Evolutionary conservation across 805 yeast genomes (phyloP).

Genomic region (Hanseniaspora opuntiae): DNA sequence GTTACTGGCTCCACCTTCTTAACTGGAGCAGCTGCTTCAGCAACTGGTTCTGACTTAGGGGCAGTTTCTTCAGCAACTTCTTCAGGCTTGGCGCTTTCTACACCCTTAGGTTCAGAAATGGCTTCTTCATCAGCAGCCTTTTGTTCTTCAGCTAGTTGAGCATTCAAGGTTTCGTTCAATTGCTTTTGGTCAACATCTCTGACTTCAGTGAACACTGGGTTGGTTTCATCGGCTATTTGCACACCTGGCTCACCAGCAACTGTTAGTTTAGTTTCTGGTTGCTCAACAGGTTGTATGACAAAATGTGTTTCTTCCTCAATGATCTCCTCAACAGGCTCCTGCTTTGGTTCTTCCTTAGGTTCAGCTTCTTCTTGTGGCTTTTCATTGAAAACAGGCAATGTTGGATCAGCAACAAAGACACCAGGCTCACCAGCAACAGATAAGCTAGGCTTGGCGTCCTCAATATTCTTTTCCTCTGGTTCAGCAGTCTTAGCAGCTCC

Average conservation of each 20-base stretch:
- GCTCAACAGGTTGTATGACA: constrained; percentile 6
- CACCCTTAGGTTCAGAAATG: neutral
- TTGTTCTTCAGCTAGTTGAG: constrained; percentile 3
- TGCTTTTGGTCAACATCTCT: constrained; percentile 43
- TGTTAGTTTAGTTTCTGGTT: constrained; percentile 14
- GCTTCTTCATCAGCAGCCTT: constrained; percentile 10
- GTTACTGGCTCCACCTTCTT: constrained; percentile 22
- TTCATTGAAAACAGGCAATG: constrained; percentile 37
- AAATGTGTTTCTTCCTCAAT: constrained; percentile 22
- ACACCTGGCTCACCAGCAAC: constrained; percentile 39
- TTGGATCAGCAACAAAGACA: constrained; percentile 21
- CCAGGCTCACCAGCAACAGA: constrained; percentile 57
- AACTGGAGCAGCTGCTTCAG: constrained; percentile 13
- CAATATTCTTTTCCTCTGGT: constrained; percentile 21
- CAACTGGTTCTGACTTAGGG: too few species aligned
- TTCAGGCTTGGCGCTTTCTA: constrained; percentile 5
- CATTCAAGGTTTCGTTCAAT: constrained; percentile 35
- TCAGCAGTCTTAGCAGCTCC: constrained; percentile 14
- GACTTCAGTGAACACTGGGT: constrained; percentile 46
- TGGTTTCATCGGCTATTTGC: constrained; percentile 26
- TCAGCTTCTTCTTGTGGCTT: constrained; percentile 44
- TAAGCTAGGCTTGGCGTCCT: constrained; percentile 31
- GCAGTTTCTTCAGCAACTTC: too few species aligned
- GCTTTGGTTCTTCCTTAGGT: constrained; percentile 27
- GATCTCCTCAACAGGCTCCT: constrained; percentile 43